Conservation (phyloP, 306 rosid species). For the Vigna hirtella region DNA sequence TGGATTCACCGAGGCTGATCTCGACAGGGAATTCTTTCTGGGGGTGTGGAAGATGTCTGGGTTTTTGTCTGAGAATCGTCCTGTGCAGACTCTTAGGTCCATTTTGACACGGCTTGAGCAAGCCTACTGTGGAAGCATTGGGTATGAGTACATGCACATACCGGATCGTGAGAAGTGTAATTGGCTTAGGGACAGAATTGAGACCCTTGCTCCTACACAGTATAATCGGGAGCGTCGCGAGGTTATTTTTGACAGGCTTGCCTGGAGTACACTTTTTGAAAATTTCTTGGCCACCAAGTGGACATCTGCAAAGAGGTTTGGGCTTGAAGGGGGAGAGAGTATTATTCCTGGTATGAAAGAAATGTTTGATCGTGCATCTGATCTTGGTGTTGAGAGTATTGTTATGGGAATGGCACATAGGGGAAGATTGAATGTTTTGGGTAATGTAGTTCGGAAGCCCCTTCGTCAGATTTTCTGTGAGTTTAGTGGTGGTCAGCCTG, state of each 20-base stretch:
- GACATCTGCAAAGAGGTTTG: slow-evolving; percentile 92
- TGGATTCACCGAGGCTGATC: slow-evolving; percentile 91
- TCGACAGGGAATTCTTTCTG: slow-evolving; percentile 89
- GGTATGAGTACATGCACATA: slow-evolving; percentile 94
- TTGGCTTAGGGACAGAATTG: slow-evolving; percentile 91
- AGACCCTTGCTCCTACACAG: slow-evolving; percentile 73
- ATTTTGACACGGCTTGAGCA: slow-evolving; percentile 90
- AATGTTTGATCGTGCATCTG: slow-evolving; percentile 89
- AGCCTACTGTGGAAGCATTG: slow-evolving; percentile 92
- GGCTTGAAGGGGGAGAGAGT: slow-evolving; percentile 95
- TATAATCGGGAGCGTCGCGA: slow-evolving; percentile 74
- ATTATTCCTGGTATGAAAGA: slow-evolving; percentile 97
- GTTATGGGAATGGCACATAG: slow-evolving; percentile 96
- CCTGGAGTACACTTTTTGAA: slow-evolving; percentile 95
- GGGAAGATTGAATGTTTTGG: slow-evolving; percentile 91
- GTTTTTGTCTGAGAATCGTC: slow-evolving; percentile 88
- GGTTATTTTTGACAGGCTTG: slow-evolving; percentile 89
- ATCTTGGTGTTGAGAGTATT: slow-evolving; percentile 92
- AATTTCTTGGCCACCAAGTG: slow-evolving; percentile 94
- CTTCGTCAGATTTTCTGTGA: slow-evolving; percentile 88
- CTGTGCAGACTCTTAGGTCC: slow-evolving; percentile 81
- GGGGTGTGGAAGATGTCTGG: slow-evolving; percentile 95
- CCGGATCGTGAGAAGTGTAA: slow-evolving; percentile 84
- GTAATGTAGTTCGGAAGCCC: slow-evolving; percentile 93
- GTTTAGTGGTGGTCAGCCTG: slow-evolving; percentile 86